Conservation (phyloP, 345 rosid genomes). For the Aquilaria malaccensis region DNA sequence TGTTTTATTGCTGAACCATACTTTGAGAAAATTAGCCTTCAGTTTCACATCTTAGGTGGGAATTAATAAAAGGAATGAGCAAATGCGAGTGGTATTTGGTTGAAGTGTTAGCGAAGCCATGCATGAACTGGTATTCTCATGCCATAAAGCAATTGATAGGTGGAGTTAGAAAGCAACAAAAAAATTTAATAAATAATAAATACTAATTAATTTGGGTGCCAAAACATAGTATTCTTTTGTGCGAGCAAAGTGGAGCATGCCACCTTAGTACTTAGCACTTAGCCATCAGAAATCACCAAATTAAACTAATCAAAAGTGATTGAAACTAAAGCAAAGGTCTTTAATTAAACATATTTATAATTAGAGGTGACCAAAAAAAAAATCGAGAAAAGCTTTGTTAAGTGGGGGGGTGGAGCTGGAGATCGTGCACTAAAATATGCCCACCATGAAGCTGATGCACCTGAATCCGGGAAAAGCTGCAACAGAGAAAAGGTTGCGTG, state of each 20-base stretch:
- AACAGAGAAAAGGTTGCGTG: slow-evolving; percentile 9
- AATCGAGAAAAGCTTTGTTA: no score
- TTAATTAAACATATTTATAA: neutral
- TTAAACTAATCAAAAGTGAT: neutral
- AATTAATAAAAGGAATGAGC: no score
- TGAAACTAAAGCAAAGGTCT: no score
- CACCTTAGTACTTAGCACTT: slow-evolving; percentile 31
- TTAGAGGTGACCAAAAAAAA: slow-evolving; percentile 3
- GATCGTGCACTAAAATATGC: no score
- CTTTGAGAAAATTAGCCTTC: no score
- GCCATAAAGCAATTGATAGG: slow-evolving; percentile 4
- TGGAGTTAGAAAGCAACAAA: slow-evolving; percentile 6
- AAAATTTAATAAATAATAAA: neutral
- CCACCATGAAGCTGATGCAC: slow-evolving; percentile 18
- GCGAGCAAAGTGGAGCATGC: slow-evolving; percentile 38
- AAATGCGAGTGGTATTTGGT: no score
- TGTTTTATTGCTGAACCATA: no score
- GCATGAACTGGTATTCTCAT: neutral
- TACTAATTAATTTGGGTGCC: neutral
- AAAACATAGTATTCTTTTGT: slow-evolving; percentile 15
- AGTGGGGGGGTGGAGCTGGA: no score
- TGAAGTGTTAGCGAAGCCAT: neutral
- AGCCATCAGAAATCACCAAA: slow-evolving; percentile 17
- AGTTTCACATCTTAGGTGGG: no score
- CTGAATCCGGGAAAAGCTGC: slow-evolving; percentile 6